phyloP scores from a whole-genome alignment of 2,329 filamentous ascomycete species.

The Cryphonectria parasitica region DNA sequence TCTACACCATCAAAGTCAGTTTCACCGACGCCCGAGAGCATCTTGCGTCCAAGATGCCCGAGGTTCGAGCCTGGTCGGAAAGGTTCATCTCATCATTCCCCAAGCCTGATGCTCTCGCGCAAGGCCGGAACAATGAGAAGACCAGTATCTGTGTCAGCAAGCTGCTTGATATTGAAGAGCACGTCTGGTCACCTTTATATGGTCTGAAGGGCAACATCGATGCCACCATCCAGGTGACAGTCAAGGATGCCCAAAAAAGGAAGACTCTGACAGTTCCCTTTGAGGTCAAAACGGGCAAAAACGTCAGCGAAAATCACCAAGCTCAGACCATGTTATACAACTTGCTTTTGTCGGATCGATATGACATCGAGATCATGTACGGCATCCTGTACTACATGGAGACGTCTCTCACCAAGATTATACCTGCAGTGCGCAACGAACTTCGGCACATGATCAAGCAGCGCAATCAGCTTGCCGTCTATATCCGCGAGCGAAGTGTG shows the following conservation, averaged over 20 bases:
- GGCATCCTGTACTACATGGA: slow-evolving; percentile 96
- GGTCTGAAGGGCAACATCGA: slow-evolving; percentile 98
- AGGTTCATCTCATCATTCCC: slow-evolving; percentile 73
- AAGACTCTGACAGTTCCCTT: slow-evolving; percentile 85
- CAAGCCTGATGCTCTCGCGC: slow-evolving; percentile 71
- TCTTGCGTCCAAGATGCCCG: slow-evolving; percentile 79
- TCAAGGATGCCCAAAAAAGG: slow-evolving; percentile 69
- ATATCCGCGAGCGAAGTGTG: slow-evolving; percentile 77
- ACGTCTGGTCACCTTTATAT: slow-evolving; percentile 98
- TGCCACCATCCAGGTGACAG: slow-evolving; percentile 87
- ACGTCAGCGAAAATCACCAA: slow-evolving; percentile 79
- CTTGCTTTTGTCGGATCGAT: slow-evolving; percentile 87
- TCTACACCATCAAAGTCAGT: slow-evolving; percentile 84
- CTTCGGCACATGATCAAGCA: slow-evolving; percentile 96
- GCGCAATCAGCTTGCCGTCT: slow-evolving; percentile 85
- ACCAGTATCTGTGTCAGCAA: slow-evolving; percentile 88
- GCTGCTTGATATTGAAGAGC: slow-evolving; percentile 93
- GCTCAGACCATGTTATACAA: slow-evolving; percentile 96
- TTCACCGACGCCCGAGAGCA: slow-evolving; percentile 75
- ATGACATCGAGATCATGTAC: slow-evolving; percentile 88
- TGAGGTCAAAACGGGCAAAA: slow-evolving; percentile 93
- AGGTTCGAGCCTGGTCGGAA: slow-evolving; percentile 81
- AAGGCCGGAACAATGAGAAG: slow-evolving; percentile 77
- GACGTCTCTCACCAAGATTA: slow-evolving; percentile 80
- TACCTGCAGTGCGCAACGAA: slow-evolving; percentile 84